Evolutionary conservation across 2,329 filamentous ascomycete species (phyloP).

Genomic region (Aspergillus felis): DNA sequence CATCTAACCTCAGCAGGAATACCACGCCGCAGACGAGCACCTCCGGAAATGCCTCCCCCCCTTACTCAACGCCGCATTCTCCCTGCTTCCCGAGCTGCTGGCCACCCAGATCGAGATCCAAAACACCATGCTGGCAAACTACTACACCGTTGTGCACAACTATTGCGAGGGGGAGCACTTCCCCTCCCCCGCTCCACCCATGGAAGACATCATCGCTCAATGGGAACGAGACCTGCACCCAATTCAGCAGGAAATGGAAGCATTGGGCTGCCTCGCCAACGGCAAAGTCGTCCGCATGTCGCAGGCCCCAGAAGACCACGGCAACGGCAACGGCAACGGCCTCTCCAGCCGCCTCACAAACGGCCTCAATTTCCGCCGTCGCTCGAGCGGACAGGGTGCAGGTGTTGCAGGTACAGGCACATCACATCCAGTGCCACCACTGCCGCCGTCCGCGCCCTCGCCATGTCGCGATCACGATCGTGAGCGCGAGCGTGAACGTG

Average conservation of each 20-base stretch:
- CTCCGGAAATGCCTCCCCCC: constrained; percentile 68
- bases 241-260: constrained; percentile 63
- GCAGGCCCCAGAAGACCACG: constrained; percentile 12
- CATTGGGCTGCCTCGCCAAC: constrained; percentile 58
- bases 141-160: constrained; percentile 72
- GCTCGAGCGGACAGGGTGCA: constrained; percentile 30
- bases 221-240: constrained; percentile 64
- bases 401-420: background rate
- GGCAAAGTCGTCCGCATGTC: constrained; percentile 53
- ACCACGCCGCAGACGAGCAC: constrained; percentile 70
- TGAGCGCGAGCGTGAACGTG: background rate
- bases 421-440: constrained; percentile 19
- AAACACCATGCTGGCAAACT: constrained; percentile 70
- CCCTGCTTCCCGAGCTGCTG: constrained; percentile 68
- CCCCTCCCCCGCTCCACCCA: constrained; percentile 67
- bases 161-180: constrained; percentile 68
- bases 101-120: constrained; percentile 70
- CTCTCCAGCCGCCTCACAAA: constrained; percentile 41
- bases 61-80: constrained; percentile 66
- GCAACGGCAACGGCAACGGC: constrained; percentile 39
- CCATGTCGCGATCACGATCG: background rate
- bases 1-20: constrained; percentile 51
- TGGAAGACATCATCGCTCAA: constrained; percentile 64
- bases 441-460: background rate
- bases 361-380: constrained; percentile 28